Base-by-base conservation (phyloP, 2,329 filamentous ascomycete genomes). In the Xylariaceae sp. region DNA sequence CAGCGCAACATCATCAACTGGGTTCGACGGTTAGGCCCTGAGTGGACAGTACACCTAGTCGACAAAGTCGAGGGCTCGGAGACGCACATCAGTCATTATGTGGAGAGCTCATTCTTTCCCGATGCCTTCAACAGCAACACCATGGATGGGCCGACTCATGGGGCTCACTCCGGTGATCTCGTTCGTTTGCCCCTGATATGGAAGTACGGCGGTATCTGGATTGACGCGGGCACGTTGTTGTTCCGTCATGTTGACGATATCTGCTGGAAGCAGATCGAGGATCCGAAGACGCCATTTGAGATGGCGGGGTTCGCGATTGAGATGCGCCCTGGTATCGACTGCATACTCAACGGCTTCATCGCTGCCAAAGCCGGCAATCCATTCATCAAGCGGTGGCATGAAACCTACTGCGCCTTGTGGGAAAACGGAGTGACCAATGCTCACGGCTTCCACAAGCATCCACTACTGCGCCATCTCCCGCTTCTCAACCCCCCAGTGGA, bases 101-200 rank as follows among this genome's bases (percentile, higher is more conserved):
- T 75, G 4, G 55, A 69, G 6, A 47, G 62, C 1, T 63, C 67
- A 1, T 58, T 69, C 36, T 66, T 75, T 36, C 69, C 76, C 0
- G 68, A 72, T 13, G 60, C 71, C 0, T 74, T 77, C 50, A 69
- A 74, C 22, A 66, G 73, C 11, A 61, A 68, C 31, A 72, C 66
- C 0, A 78, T 79, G 73, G 66, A 69, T 12, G 75, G 77, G 0
- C 69, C 70, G 0, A 70, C 71, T 47, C 64, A 68, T 1, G 75
- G 72, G 1, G 69, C 68, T 1, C 77, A 81, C 54, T 70, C 68
- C 1, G 73, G 74, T 2, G 78, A 81, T 47, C 65, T 80, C 1
- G 63, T 80, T 5, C 72, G 78, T 0, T 66, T 76, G 0, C 67
- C 73, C 0, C 59, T 73, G 2, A 50, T 77, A 2, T 72, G 67